phyloP scores from a whole-genome alignment of 345 rosid species.

The Brassica nigra region DNA sequence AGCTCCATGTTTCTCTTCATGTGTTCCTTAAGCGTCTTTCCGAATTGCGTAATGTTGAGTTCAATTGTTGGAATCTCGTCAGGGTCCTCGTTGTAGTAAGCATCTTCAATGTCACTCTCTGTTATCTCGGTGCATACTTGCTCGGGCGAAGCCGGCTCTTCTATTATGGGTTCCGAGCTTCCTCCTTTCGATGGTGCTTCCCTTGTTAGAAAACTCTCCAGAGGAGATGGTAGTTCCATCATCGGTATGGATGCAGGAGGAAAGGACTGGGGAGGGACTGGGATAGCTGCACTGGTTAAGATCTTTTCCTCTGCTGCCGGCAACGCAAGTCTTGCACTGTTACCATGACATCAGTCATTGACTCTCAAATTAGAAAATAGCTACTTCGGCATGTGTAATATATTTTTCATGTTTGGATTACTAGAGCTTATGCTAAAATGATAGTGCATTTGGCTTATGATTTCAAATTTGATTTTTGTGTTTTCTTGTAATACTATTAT shows the following conservation, averaged over 20 bases:
- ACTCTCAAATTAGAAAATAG: slow-evolving; percentile 27
- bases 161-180: slow-evolving; percentile 68
- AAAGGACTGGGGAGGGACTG: slow-evolving; percentile 32
- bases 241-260: slow-evolving; percentile 46
- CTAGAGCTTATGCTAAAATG: neutral
- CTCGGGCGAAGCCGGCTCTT: slow-evolving; percentile 86
- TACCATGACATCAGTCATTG: slow-evolving; percentile 34
- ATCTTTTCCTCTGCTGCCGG: slow-evolving; percentile 81
- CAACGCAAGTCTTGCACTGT: slow-evolving; percentile 88
- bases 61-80: slow-evolving; percentile 80
- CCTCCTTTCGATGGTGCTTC: slow-evolving; percentile 23
- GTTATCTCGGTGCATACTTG: slow-evolving; percentile 47
- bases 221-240: slow-evolving; percentile 48
- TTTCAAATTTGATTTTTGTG: too few species aligned
- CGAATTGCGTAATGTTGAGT: slow-evolving; percentile 63
- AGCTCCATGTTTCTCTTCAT: slow-evolving; percentile 71
- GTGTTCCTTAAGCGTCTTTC: slow-evolving; percentile 56
- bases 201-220: slow-evolving; percentile 35
- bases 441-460: too few species aligned
- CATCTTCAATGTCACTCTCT: slow-evolving; percentile 75
- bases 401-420: slow-evolving; percentile 6
- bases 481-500: too few species aligned
- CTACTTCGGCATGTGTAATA: slow-evolving; percentile 7
- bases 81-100: slow-evolving; percentile 59
- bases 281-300: slow-evolving; percentile 47